A percentile compares a stretch with the other conserved stretches of the same genome.
phyloP scores from a whole-genome alignment of 2,329 filamentous ascomycete genomes.

The Alternaria metachromatica region DNA sequence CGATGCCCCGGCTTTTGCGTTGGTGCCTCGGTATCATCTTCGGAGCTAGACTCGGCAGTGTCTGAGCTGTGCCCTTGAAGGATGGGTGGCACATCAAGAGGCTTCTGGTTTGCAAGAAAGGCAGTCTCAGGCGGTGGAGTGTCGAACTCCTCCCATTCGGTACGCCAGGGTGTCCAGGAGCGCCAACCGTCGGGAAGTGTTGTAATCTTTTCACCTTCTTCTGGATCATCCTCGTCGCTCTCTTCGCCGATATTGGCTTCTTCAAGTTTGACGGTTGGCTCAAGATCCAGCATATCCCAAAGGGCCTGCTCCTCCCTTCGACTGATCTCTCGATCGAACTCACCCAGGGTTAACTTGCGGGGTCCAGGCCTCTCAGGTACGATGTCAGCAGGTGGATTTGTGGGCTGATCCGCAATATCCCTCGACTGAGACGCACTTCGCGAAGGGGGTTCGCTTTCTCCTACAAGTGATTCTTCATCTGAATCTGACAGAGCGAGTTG shows the following conservation, averaged over 20 bases:
- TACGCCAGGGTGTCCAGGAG: constrained; percentile 52
- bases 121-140: constrained; percentile 10
- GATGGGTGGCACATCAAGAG: not conserved
- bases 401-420: constrained; percentile 6
- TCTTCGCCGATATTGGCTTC: constrained; percentile 33
- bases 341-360: constrained; percentile 39
- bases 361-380: not conserved
- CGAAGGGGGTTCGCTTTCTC: not conserved
- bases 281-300: constrained; percentile 52
- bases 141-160: constrained; percentile 57
- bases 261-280: constrained; percentile 15
- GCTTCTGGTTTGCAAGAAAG: constrained; percentile 31
- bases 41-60: not conserved
- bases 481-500: constrained; percentile 18
- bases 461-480: constrained; percentile 6
- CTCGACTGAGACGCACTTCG: not conserved
- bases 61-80: not conserved
- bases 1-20: not conserved
- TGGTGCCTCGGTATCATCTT: constrained; percentile 3
- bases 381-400: constrained; percentile 4
- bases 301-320: constrained; percentile 55
- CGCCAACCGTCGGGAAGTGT: constrained; percentile 58
- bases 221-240: constrained; percentile 11
- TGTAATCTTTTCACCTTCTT: constrained; percentile 31
- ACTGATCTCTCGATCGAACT: constrained; percentile 55